Percentiles rank a stretch among this genome's conserved stretches.
Evolutionary conservation across 768 basidiomycete genomes (phyloP).

Genomic region (Lenzites betulinus): DNA sequence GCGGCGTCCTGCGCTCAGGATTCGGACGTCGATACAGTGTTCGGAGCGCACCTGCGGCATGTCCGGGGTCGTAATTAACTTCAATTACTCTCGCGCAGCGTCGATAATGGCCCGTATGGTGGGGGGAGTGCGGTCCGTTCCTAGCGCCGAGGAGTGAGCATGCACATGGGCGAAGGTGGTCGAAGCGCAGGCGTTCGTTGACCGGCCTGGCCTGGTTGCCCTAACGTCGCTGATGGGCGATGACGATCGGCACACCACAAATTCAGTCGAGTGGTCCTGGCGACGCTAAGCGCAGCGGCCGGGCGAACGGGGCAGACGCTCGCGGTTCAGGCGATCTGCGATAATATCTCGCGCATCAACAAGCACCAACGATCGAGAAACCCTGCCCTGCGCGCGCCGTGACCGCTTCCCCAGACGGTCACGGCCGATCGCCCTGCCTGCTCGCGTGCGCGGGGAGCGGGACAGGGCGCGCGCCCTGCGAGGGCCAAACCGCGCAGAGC

Average conservation of each 20-base stretch:
- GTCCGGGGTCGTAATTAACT: conserved; percentile 5
- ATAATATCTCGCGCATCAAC: conserved; percentile 19
- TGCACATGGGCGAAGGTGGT: conserved; percentile 6
- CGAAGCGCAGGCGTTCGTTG: conserved; percentile 17
- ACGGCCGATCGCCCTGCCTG: neutral
- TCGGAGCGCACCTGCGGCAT: neutral
- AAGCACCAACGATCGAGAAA: conserved; percentile 13
- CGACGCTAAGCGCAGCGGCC: conserved; percentile 13
- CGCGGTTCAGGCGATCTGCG: conserved; percentile 1
- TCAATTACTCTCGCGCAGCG: conserved; percentile 3
- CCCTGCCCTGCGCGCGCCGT: conserved; percentile 5
- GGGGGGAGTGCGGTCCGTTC: conserved; percentile 14
- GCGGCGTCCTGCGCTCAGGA: conserved; percentile 6
- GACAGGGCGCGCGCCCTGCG: neutral
- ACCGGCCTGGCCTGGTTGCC: conserved; percentile 23
- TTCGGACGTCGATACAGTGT: conserved; percentile 7
- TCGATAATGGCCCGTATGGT: neutral
- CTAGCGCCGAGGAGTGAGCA: neutral
- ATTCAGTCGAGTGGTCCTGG: conserved; percentile 19
- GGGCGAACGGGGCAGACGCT: neutral
- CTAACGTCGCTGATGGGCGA: conserved; percentile 21
- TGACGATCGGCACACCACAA: conserved; percentile 22
- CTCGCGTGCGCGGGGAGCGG: neutral
- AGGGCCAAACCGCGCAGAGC: neutral
- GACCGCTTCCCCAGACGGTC: conserved; percentile 7